Evolutionary conservation across 2,329 filamentous ascomycete species (phyloP), one percentile per base, ranked within the genome.

Genomic region (Diplodia intermedia): DNA sequence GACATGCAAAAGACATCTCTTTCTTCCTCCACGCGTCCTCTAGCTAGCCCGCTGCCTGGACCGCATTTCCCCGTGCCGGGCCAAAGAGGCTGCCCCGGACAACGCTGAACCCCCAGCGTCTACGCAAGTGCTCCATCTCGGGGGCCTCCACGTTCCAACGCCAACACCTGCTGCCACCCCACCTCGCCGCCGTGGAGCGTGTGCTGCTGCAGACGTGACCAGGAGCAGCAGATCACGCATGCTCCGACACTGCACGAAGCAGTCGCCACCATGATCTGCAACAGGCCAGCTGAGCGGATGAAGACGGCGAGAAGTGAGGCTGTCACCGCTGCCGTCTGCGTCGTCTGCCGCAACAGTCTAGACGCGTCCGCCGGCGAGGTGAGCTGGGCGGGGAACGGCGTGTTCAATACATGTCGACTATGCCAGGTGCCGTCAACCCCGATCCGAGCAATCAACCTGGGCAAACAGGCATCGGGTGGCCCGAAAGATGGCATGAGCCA

Each of bases 291-390:
- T 50, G 57, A 62, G 50, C 20, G 9, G 26, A 33, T 40, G 53
- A 53, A 38, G 65, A 31, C 29, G 65, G 40, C 40, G 33, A 33
- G 63, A 56, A 56, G 63, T 55, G 65, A 57, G 65, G 65, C 47
- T n/a, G 53, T 43, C n/a, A 14, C 11, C 53, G 53, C 53, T 36
- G 26, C 26, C 54, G 2, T n/a, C n/a, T 12, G n/a, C 12, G n/a
- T 23, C 29, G 9, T 38, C 54, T 61, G 56, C 56, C 43, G 11
- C 14, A n/a, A 23, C 36, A 14, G 12, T 47, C 56, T 50, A 26
- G 57, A 49, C 11, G 54, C 54, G 54, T 2, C 33, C 18, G 18
- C 54, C 9, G 20, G 31, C 31, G 18, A 38, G 54, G 3, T 23
- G 18, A 18, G 36, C 54, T 29, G 36, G 31, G 40, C 18, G 33